phyloP scores from a whole-genome alignment of 2,329 filamentous ascomycete genomes.

The Fusarium tjaetaba region DNA sequence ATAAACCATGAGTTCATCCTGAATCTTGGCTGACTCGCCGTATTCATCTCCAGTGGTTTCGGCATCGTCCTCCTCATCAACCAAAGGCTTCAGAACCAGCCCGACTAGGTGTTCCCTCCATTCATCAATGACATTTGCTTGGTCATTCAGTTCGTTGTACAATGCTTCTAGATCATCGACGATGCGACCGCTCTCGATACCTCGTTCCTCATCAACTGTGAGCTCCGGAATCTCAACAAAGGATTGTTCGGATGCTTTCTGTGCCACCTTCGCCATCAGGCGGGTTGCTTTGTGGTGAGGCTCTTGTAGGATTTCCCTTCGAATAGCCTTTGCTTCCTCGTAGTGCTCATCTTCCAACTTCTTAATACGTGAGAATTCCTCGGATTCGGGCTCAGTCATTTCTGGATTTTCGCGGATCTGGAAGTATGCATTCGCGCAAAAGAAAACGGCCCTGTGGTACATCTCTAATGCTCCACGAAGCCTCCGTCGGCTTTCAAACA shows the following conservation, averaged over 20 bases:
- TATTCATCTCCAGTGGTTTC: conserved; percentile 92
- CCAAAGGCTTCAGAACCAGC: conserved; percentile 76
- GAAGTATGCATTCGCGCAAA: conserved; percentile 83
- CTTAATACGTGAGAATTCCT: conserved; percentile 73
- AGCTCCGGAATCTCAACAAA: conserved; percentile 72
- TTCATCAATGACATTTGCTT: conserved; percentile 75
- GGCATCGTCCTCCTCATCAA: conserved; percentile 80
- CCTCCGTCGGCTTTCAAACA: conserved; percentile 69
- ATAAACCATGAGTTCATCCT: conserved; percentile 90
- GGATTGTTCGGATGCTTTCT: conserved; percentile 60
- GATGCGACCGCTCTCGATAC: conserved; percentile 77
- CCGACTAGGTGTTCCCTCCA: conserved; percentile 80
- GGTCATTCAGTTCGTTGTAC: conserved; percentile 73
- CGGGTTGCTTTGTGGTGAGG: conserved; percentile 48
- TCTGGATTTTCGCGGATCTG: conserved; percentile 80
- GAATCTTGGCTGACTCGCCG: conserved; percentile 83
- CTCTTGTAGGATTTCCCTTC: conserved; percentile 79
- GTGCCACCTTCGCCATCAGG: conserved; percentile 71
- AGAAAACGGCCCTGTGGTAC: conserved; percentile 85
- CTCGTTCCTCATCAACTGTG: conserved; percentile 62
- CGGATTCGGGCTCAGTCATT: conserved; percentile 72
- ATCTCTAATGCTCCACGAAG: conserved; percentile 80
- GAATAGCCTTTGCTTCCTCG: conserved; percentile 78
- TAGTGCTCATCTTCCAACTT: conserved; percentile 78
- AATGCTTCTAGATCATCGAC: conserved; percentile 74